Evolutionary conservation across 1,284 basidiomycete genomes (phyloP).

Genomic region (Singerocomus rubriflavus): DNA sequence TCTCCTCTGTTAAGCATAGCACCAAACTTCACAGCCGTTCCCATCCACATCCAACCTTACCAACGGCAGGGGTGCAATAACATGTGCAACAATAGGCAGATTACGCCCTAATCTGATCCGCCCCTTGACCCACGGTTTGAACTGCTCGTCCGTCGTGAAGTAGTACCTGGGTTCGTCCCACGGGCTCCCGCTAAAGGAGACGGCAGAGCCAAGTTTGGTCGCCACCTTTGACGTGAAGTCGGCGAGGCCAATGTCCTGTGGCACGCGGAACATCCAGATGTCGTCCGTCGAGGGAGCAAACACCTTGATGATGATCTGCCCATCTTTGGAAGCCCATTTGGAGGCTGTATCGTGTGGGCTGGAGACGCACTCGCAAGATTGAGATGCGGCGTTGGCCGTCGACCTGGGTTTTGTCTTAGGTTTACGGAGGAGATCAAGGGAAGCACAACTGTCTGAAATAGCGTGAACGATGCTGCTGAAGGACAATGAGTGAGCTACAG

Average conservation of each 20-base stretch:
- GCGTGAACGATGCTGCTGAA: slow-evolving; percentile 15
- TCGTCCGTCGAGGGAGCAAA: slow-evolving; percentile 40
- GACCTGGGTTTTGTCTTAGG: slow-evolving; percentile 9
- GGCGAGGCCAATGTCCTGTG: slow-evolving; percentile 30
- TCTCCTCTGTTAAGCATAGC: slow-evolving; percentile 13
- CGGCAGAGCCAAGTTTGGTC: slow-evolving; percentile 36
- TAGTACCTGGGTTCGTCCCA: slow-evolving; percentile 33
- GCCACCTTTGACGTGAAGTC: slow-evolving; percentile 34
- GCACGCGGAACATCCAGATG: slow-evolving; percentile 39
- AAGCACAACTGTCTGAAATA: slow-evolving; percentile 15
- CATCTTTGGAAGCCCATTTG: slow-evolving; percentile 35
- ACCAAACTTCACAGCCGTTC: slow-evolving; percentile 26
- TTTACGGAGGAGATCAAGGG: slow-evolving; percentile 21
- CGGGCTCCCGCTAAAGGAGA: slow-evolving; percentile 33
- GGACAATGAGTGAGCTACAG: slow-evolving; percentile 17
- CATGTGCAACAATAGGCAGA: slow-evolving; percentile 30
- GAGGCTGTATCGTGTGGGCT: slow-evolving; percentile 2
- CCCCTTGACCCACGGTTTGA: slow-evolving; percentile 24
- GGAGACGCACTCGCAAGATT: neutral
- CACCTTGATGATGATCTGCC: slow-evolving; percentile 40
- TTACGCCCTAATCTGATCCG: slow-evolving; percentile 31
- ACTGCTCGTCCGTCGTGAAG: slow-evolving; percentile 25
- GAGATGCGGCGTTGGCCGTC: neutral
- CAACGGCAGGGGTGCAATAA: slow-evolving; percentile 15
- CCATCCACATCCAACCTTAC: slow-evolving; percentile 14